Base-by-base conservation (phyloP, 2,329 filamentous ascomycete genomes). In the Bipolaris oryzae region DNA sequence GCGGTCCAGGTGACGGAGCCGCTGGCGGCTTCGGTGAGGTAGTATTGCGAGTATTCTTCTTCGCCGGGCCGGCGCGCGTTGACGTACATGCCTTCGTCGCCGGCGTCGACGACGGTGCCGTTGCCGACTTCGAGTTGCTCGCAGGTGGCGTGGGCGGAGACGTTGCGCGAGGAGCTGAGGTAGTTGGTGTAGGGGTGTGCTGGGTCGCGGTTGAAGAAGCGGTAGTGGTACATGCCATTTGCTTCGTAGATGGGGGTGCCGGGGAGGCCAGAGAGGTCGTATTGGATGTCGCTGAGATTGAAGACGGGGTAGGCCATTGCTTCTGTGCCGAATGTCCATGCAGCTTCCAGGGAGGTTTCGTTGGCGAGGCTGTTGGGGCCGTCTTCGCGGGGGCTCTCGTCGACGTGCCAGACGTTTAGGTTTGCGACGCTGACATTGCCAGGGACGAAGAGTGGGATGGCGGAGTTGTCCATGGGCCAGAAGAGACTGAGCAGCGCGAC, bases 191-290 rank as follows among this genome's bases (percentile, higher is more conserved):
- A 76, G 15, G 60, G 59, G 11, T 69, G 70, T 0, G 51, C 39
- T 3, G 72, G 71, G n/a, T 75, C 69, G 5, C 73, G 68, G 37
- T 73, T 74, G 48, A 70, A 64, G 48, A 76, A 75, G 9, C 62
- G 59, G 50, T 75, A 76, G 10, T 70, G 62, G 49, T 69, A 73
- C 1, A 50, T 59, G 1, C 46, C 57, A 16, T 66, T 49, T 1
- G 54, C 64, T 16, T 64, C 54, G 52, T 75, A 74, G 4, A 74
- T 16, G 3, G 70, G 69, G 7, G 68, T 70, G 2, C 71, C 69
- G 7, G 66, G 37, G 6, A 70, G 42, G 0, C 54, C 50, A 0
- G 67, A 69, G 3, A 70, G 55, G 41, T 72, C 70, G 0, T 28
- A 61, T 7, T 64, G 54, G 0, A 58, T 55, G 1, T 68, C 46